These are phyloP conservation scores for Globisporangium barbulae DNA, from an alignment of 352 stramenopile genomes.

Conservation along the genomic window DNA sequence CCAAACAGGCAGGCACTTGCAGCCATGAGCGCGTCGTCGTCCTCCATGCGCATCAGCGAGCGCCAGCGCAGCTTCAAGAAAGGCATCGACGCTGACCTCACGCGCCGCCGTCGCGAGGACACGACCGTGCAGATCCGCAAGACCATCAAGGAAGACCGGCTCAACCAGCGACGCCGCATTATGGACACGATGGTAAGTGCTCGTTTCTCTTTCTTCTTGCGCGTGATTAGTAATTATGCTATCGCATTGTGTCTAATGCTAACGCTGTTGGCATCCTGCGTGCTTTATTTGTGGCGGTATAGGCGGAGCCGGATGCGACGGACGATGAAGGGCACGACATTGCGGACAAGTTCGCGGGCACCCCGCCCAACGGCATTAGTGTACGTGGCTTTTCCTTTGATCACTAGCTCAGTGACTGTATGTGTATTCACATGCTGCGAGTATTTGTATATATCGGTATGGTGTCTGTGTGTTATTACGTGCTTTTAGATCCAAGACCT, in stretches of 20 bases:
- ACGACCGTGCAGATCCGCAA: slow-evolving; percentile 86
- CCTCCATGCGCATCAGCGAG: slow-evolving; percentile 26
- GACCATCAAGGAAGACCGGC: slow-evolving; percentile 76
- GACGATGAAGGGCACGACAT: not conserved
- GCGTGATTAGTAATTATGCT: not conserved
- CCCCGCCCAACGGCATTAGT: not conserved
- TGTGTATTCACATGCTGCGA: not conserved
- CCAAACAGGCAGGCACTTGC: not conserved
- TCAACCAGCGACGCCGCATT: slow-evolving; percentile 78
- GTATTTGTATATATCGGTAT: not conserved
- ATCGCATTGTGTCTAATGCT: not conserved
- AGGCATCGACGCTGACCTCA: slow-evolving; percentile 73
- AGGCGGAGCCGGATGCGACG: slow-evolving; percentile 8
- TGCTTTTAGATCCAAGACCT: slow-evolving; percentile 88
- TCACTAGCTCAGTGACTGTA: not conserved
- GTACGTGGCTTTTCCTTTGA: not conserved
- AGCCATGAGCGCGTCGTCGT: slow-evolving; percentile 7
- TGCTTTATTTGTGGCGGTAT: not conserved
- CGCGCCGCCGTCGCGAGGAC: slow-evolving; percentile 66
- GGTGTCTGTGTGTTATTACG: not conserved
- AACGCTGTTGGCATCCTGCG: not conserved
- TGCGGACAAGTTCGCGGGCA: not conserved
- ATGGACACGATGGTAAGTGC: slow-evolving; percentile 21
- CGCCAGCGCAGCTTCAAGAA: slow-evolving; percentile 82
- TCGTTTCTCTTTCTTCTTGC: not conserved